Evolutionary conservation across 2,329 filamentous ascomycete genomes (phyloP), one percentile per base, ranked within the genome.

Genomic region (Cladosporium austrohemisphaericum): DNA sequence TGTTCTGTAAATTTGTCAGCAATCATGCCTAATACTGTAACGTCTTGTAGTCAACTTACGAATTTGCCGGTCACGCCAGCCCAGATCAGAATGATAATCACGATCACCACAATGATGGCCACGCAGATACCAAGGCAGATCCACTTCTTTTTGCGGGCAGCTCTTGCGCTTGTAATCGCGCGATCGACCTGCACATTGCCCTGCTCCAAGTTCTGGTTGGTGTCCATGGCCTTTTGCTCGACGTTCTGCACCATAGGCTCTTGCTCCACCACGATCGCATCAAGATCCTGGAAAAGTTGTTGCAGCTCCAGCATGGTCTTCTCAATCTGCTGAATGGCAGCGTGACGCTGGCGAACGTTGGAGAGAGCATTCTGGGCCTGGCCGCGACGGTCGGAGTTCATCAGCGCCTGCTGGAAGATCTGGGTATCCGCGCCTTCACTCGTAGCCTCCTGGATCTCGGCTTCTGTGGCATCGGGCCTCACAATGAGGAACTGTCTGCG

Each of bases 121-220:
- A 66, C 72, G 60, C 77, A 73, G 63, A 96, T 88, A 62, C 85
- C 83, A 59, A 95, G 72, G 76, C 90, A 95, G 67, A 87, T 91
- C 91, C 90, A 96, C 86, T 96, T 96, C 89, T 94, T 95, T 74
- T 83, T 88, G 59, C 88, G 80, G 43, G 86, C 88, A 60, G 82
- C 80, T 66, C 85, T 78, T 7, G 92, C 92, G 59, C 88, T 95
- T 53, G 79, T 77, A 55, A 95, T 86, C 10, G 91, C 91, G n/a
- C 79, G 80, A 31, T 78, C 83, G 52, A 97, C 86, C 68, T 96
- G 83, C 55, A 82, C 79, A 64, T 93, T 96, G 56, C 85, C 92
- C 67, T 93, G 86, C 62, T 85, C 81, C 40, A 96, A 80, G 68
- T 97, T 88, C 51, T 86, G 83, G 41, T 87, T 82, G 31, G 93